Evolutionary conservation across 495 filamentous ascomycete species (phyloP).

Genomic region (Tuber microsphaerosporum): DNA sequence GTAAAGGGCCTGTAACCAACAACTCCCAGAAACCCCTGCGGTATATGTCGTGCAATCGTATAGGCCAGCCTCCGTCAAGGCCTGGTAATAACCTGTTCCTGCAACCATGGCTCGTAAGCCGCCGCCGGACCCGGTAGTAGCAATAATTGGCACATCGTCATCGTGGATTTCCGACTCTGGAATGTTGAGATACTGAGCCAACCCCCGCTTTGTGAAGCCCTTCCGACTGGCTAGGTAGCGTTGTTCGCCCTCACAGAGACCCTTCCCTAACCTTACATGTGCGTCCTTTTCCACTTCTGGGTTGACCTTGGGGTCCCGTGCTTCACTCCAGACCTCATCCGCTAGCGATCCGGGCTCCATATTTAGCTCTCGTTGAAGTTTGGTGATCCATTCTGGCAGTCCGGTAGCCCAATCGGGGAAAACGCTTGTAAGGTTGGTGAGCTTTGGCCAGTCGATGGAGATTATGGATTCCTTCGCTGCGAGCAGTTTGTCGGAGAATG

Average conservation of each 20-base stretch:
- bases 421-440: conserved; percentile 43
- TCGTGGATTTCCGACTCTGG: conserved; percentile 74
- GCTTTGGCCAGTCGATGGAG: conserved; percentile 30
- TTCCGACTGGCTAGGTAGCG: conserved; percentile 60
- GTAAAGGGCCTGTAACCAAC: conserved; percentile 87
- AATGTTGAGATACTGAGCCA: conserved; percentile 74
- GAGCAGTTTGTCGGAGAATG: conserved; percentile 32
- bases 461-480: conserved; percentile 33
- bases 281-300: conserved; percentile 79
- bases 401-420: conserved; percentile 73
- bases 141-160: conserved; percentile 86
- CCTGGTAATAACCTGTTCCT: conserved; percentile 73
- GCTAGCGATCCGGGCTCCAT: conserved; percentile 79
- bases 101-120: conserved; percentile 85
- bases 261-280: conserved; percentile 67
- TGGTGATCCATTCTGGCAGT: conserved; percentile 69
- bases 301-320: conserved; percentile 70
- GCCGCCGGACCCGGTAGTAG: conserved; percentile 86
- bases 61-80: conserved; percentile 71
- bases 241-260: conserved; percentile 80
- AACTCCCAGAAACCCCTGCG: conserved; percentile 88
- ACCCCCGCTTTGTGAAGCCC: conserved; percentile 57
- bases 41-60: conserved; percentile 93
- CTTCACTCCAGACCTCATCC: conserved; percentile 87
- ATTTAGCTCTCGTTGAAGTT: conserved; percentile 80